These are phyloP conservation scores for Teratosphaeriaceae sp. DNA, from an alignment of 2,329 filamentous ascomycete genomes.

Conservation along the genomic window DNA sequence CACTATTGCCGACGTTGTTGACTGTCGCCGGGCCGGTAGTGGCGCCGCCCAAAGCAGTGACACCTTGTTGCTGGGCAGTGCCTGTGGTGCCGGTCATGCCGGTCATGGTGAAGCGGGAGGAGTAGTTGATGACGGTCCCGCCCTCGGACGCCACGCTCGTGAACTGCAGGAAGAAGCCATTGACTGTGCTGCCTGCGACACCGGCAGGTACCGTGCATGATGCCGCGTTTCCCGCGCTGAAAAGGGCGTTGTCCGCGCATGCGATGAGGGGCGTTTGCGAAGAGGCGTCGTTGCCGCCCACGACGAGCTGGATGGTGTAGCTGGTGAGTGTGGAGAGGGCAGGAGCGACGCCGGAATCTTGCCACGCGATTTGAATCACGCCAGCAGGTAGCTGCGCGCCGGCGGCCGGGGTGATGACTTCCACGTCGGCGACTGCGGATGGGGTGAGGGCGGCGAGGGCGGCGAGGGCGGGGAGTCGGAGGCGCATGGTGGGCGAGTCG, in stretches of 20 bases:
- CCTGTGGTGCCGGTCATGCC: conserved; percentile 58
- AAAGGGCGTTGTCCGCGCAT: conserved; percentile 8
- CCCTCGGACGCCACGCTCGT: conserved; percentile 49
- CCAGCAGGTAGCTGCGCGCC: conserved; percentile 46
- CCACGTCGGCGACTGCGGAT: conserved; percentile 45
- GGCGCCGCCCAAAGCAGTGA: conserved; percentile 31
- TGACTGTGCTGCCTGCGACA: conserved; percentile 31
- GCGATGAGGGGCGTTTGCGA: conserved; percentile 21
- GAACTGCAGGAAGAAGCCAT: conserved; percentile 58
- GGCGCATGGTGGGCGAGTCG: conserved; percentile 17
- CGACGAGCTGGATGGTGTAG: conserved; percentile 55
- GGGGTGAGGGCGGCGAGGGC: conserved; percentile 33
- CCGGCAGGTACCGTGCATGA: conserved; percentile 14
- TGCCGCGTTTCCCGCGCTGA: conserved; percentile 9
- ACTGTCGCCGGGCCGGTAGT: conserved; percentile 34
- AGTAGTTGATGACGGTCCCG: conserved; percentile 53
- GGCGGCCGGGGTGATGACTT: conserved; percentile 48
- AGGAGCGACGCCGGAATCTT: conserved; percentile 47
- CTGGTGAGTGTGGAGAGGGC: conserved; percentile 43
- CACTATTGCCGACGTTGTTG: conserved; percentile 23
- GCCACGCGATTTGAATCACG: conserved; percentile 50
- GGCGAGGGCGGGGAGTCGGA: conserved; percentile 23
- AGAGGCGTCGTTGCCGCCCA: conserved; percentile 49
- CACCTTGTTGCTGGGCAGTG: conserved; percentile 31
- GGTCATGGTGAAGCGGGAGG: conserved; percentile 56